Percentiles rank a stretch among this genome's conserved stretches.
phyloP scores from a whole-genome alignment of 2,329 filamentous ascomycete genomes.

The Pseudopithomyces chartarum region DNA sequence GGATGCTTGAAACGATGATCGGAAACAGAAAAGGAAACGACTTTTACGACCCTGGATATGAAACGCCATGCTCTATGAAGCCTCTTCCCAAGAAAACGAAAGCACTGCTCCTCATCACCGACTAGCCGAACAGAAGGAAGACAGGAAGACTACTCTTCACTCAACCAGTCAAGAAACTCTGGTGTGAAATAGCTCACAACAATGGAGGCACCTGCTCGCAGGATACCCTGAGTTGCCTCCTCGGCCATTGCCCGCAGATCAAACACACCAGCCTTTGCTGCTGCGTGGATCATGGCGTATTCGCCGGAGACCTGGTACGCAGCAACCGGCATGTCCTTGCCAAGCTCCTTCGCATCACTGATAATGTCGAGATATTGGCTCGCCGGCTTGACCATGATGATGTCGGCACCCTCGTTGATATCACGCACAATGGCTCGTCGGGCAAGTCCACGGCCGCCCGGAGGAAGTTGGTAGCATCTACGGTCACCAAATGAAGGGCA shows the following conservation, averaged over 20 bases:
- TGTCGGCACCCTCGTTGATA: slow-evolving; percentile 91
- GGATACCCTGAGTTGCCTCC: slow-evolving; percentile 90
- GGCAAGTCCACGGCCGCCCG: slow-evolving; percentile 87
- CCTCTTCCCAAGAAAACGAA: not conserved
- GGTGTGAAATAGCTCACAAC: slow-evolving; percentile 94
- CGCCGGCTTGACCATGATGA: slow-evolving; percentile 99
- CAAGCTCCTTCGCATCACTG: slow-evolving; percentile 93
- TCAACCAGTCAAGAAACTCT: slow-evolving; percentile 69
- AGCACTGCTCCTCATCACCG: not conserved
- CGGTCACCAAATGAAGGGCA: slow-evolving; percentile 91
- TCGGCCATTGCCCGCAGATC: slow-evolving; percentile 94
- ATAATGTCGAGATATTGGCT: slow-evolving; percentile 97
- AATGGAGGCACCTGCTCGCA: slow-evolving; percentile 91
- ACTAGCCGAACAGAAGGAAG: not conserved
- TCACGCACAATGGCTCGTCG: slow-evolving; percentile 88
- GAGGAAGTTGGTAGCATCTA: slow-evolving; percentile 94
- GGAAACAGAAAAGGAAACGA: not conserved
- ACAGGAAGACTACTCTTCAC: slow-evolving; percentile 25
- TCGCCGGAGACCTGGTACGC: slow-evolving; percentile 98
- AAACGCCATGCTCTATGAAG: slow-evolving; percentile 10
- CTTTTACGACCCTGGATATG: slow-evolving; percentile 9
- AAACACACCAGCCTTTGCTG: slow-evolving; percentile 93
- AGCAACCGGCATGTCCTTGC: slow-evolving; percentile 86
- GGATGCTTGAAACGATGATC: not conserved
- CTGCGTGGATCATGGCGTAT: slow-evolving; percentile 97